phyloP scores from a whole-genome alignment of 1,284 basidiomycete species.

The Veloboletus limbatus region DNA sequence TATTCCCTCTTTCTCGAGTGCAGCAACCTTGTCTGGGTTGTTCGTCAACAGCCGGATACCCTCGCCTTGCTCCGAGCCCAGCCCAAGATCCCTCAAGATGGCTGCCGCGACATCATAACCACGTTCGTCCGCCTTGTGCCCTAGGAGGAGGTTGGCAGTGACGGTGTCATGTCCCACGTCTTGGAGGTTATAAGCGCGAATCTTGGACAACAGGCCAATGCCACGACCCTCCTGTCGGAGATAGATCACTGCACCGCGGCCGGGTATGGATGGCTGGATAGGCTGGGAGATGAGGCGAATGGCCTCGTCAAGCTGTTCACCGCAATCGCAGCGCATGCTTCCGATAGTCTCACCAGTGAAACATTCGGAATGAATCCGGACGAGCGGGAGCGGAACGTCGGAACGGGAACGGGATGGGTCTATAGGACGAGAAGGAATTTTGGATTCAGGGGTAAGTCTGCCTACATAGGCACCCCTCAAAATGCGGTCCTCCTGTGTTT shows the following conservation, averaged over 20 bases:
- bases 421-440: conserved; percentile 50
- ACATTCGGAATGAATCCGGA: conserved; percentile 97
- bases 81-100: conserved; percentile 85
- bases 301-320: conserved; percentile 97
- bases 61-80: conserved; percentile 57
- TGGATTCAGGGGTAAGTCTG: conserved; percentile 62
- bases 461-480: conserved; percentile 94
- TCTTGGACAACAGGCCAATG: conserved; percentile 94
- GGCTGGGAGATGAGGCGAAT: conserved; percentile 87
- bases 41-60: conserved; percentile 89
- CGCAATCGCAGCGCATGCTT: conserved; percentile 98
- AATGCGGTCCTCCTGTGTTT: conserved; percentile 94
- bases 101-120: conserved; percentile 91
- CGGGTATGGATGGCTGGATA: conserved; percentile 55
- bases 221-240: conserved; percentile 98
- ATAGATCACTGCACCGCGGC: conserved; percentile 94
- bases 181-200: conserved; percentile 97
- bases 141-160: conserved; percentile 93
- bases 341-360: conserved; percentile 99
- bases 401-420: conserved; percentile 20
- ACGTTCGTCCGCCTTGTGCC: conserved; percentile 92
- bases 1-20: conserved; percentile 83
- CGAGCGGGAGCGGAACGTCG: conserved; percentile 73
- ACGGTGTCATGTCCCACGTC: conserved; percentile 99
- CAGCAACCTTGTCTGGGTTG: conserved; percentile 96